A percentile compares a stretch with the other conserved stretches of the same genome.
These are phyloP conservation scores for Penicillium sp. DNA, from an alignment of 2,329 filamentous ascomycete genomes.

Conservation along the genomic window DNA sequence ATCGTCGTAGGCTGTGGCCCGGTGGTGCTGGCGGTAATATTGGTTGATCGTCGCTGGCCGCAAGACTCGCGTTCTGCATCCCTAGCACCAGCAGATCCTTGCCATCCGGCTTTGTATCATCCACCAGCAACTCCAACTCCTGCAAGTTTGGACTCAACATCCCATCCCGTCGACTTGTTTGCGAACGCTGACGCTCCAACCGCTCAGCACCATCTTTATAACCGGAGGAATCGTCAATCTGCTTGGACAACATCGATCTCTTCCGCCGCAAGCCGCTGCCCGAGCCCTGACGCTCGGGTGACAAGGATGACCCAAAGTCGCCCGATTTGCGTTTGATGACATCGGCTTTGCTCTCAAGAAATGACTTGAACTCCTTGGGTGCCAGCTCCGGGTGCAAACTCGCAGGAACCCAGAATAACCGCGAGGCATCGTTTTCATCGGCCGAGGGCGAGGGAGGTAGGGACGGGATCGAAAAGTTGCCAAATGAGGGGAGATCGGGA, in stretches of 20 bases:
- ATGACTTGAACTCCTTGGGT: slow-evolving; percentile 94
- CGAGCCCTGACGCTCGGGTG: slow-evolving; percentile 57
- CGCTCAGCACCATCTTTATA: slow-evolving; percentile 84
- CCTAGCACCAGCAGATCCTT: slow-evolving; percentile 58
- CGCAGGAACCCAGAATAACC: slow-evolving; percentile 93
- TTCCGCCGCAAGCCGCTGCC: slow-evolving; percentile 72
- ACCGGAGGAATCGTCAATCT: slow-evolving; percentile 75
- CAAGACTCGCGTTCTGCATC: slow-evolving; percentile 48
- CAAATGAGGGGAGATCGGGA: slow-evolving; percentile 52
- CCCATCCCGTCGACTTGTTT: slow-evolving; percentile 50
- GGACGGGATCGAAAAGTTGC: slow-evolving; percentile 44
- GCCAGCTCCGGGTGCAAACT: slow-evolving; percentile 92
- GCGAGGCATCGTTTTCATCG: slow-evolving; percentile 83
- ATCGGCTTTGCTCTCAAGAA: slow-evolving; percentile 89
- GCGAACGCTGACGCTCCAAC: slow-evolving; percentile 71
- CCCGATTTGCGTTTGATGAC: slow-evolving; percentile 83
- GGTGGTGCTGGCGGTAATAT: slow-evolving; percentile 76
- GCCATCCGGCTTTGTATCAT: slow-evolving; percentile 70
- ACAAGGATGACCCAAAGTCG: slow-evolving; percentile 59
- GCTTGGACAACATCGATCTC: slow-evolving; percentile 92
- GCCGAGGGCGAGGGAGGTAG: slow-evolving; percentile 46
- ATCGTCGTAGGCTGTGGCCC: slow-evolving; percentile 79
- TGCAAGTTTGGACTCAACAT: slow-evolving; percentile 65
- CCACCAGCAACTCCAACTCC: slow-evolving; percentile 77
- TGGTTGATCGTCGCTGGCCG: slow-evolving; percentile 70